A percentile compares a stretch with the other conserved stretches of the same genome.
phyloP scores from a whole-genome alignment of 2,329 filamentous ascomycete species.

The Talaromyces sp. region DNA sequence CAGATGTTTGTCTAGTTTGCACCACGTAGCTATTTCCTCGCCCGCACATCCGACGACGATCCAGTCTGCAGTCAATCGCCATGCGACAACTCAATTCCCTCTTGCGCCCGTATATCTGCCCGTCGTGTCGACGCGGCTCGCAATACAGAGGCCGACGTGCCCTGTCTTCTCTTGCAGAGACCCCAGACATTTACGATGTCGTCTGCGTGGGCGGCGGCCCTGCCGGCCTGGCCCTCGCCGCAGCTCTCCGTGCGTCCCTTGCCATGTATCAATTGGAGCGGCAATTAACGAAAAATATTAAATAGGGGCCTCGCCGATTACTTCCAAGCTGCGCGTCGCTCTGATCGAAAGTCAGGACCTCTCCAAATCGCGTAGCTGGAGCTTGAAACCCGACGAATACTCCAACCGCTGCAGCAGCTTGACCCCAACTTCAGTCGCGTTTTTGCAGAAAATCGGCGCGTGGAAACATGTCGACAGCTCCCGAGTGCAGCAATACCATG shows the following conservation, averaged over 20 bases:
- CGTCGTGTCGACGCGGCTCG: conserved; percentile 31
- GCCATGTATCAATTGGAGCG: neutral
- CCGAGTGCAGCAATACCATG: conserved; percentile 80
- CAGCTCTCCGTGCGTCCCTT: conserved; percentile 62
- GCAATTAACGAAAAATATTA: conserved; percentile 3
- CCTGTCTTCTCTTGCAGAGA: conserved; percentile 28
- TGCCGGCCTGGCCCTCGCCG: conserved; percentile 76
- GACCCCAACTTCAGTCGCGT: conserved; percentile 80
- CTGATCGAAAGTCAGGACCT: conserved; percentile 89
- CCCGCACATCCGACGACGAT: conserved; percentile 6
- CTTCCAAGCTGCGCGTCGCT: conserved; percentile 73
- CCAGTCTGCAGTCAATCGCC: conserved; percentile 1
- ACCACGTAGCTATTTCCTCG: neutral
- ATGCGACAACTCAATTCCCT: conserved; percentile 12
- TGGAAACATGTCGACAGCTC: conserved; percentile 71
- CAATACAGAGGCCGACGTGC: conserved; percentile 20
- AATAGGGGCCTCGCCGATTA: conserved; percentile 69
- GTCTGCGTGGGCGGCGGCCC: conserved; percentile 88
- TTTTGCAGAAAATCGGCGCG: conserved; percentile 75
- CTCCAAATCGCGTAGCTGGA: conserved; percentile 60
- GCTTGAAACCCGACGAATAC: conserved; percentile 63
- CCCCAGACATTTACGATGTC: conserved; percentile 80
- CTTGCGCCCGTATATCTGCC: conserved; percentile 36
- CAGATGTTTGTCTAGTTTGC: neutral
- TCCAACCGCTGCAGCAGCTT: conserved; percentile 96